Percentiles rank a stretch among this genome's conserved stretches.
phyloP scores from a whole-genome alignment of 1,284 basidiomycete species.

The Ganoderma resinaceum region DNA sequence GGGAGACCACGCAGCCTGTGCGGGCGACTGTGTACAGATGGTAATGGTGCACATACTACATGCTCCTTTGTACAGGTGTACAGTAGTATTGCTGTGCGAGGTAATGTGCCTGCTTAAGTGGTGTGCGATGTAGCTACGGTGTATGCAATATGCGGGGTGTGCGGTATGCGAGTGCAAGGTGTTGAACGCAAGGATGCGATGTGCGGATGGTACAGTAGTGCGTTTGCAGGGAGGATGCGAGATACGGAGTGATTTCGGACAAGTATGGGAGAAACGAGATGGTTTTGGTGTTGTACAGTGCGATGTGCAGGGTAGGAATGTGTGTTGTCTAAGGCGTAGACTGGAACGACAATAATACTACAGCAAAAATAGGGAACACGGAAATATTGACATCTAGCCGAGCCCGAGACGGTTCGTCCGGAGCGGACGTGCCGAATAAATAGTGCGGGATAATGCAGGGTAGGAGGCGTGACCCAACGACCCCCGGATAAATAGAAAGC shows the following conservation, averaged over 20 bases:
- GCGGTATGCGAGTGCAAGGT: conserved; percentile 9
- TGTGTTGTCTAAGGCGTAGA: conserved; percentile 21
- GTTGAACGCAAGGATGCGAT: background rate
- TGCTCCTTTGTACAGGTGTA: background rate
- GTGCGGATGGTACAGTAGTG: conserved; percentile 18
- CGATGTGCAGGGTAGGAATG: conserved; percentile 8
- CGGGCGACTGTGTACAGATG: conserved; percentile 6
- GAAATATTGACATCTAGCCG: background rate
- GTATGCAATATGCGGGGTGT: conserved; percentile 8
- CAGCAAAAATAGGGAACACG: conserved; percentile 6
- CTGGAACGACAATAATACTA: conserved; percentile 15
- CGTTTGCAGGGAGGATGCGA: background rate
- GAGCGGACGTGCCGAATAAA: conserved; percentile 11
- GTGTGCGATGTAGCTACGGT: background rate
- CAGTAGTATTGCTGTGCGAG: conserved; percentile 8
- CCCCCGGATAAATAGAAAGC: conserved; percentile 24
- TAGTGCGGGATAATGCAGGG: conserved; percentile 11
- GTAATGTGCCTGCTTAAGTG: conserved; percentile 10
- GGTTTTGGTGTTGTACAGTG: conserved; percentile 32
- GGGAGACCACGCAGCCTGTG: conserved; percentile 16
- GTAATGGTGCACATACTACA: conserved; percentile 12
- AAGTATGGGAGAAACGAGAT: conserved; percentile 6
- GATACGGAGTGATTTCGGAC: background rate
- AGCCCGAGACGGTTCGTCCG: background rate
- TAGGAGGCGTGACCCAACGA: background rate